Base-by-base conservation (phyloP, 2,329 filamentous ascomycete species). In the Fusarium nisikadoi region DNA sequence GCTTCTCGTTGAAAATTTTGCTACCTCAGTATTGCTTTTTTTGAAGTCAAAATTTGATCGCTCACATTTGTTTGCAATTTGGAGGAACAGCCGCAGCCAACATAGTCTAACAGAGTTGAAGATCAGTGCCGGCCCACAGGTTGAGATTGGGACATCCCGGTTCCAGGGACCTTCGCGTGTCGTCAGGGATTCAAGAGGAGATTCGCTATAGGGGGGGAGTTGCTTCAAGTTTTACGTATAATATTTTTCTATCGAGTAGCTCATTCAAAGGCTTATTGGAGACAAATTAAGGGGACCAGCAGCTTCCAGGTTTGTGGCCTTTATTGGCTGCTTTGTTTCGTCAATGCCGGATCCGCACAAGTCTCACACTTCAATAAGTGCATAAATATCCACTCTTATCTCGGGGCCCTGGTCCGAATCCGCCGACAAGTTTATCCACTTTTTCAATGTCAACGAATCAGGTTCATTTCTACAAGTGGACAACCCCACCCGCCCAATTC, bases 101-200 rank as follows among this genome's bases (percentile, higher is more conserved):
- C 45, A 36, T 16, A 25, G 23, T 25, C 23, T 25, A 33, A 45
- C 54, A 46, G 42, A 39, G 35, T 61, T 67, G 50, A 45, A 39
- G 39, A 39, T 25, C 20, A 49, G n/a, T 42, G 62, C 59, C 59
- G 66, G 56, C 53, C 19, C 33, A 33, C 35, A 59, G 52, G 59
- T 62, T 62, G 58, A 68, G 45, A 47, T 45, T 68, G 56, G 58
- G 62, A 47, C 53, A 61, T 65, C 62, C 72, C 47, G 55, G 67
- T 71, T 72, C 17, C 68, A 56, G 61, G 42, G 57, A 62, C 55
- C 50, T 47, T 73, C 74, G 74, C 72, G 74, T 72, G 74, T 74
- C 41, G 45, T 56, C 62, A 71, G 60, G 66, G 65, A 70, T 70
- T 43, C 31, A 27, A 50, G 27, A 39, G 52, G 27, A 38, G 52